Evolutionary conservation across 306 rosid species (phyloP).

Genomic region (Quillaja saponaria): DNA sequence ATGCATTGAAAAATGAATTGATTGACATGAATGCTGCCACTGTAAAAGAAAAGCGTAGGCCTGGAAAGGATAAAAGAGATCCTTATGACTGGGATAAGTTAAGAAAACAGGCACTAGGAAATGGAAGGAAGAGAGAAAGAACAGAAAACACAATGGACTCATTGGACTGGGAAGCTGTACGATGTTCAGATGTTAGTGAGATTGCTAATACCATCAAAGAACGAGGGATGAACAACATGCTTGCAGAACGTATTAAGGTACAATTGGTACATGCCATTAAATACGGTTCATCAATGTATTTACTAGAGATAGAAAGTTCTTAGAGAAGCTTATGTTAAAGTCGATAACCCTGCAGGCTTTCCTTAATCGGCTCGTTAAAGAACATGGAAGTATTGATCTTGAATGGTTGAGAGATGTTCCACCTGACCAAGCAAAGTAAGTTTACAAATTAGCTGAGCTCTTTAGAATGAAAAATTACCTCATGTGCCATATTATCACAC

Average conservation of each 20-base stretch:
- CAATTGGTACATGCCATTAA: constrained; percentile 8
- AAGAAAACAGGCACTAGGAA: constrained; percentile 56
- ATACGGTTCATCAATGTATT: constrained; percentile 16
- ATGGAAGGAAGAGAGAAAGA: constrained; percentile 62
- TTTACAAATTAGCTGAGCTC: constrained; percentile 28
- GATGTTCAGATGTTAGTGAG: constrained; percentile 73
- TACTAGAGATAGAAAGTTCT: constrained; percentile 20
- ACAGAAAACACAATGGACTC: constrained; percentile 76
- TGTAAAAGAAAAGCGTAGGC: constrained; percentile 42
- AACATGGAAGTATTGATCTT: constrained; percentile 79
- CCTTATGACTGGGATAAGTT: constrained; percentile 72
- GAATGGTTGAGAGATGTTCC: constrained; percentile 99
- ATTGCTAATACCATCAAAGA: constrained; percentile 80
- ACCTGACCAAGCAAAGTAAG: constrained; percentile 97
- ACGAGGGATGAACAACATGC: constrained; percentile 95
- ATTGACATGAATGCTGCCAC: constrained; percentile 51
- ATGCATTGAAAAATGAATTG: constrained; percentile 37
- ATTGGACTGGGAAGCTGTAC: constrained; percentile 94
- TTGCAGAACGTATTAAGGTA: constrained; percentile 90
- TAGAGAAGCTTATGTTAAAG: constrained; percentile 30
- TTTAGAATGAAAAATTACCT: constrained; percentile 22
- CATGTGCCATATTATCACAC: constrained; percentile 17
- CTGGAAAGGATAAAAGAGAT: constrained; percentile 51
- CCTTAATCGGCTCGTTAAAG: constrained; percentile 78
- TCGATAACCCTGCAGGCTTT: constrained; percentile 65